Evolutionary conservation across 148 eudicot species (phyloP), one percentile per base, ranked within the genome.

Genomic region (Fallopia convolvulus): DNA sequence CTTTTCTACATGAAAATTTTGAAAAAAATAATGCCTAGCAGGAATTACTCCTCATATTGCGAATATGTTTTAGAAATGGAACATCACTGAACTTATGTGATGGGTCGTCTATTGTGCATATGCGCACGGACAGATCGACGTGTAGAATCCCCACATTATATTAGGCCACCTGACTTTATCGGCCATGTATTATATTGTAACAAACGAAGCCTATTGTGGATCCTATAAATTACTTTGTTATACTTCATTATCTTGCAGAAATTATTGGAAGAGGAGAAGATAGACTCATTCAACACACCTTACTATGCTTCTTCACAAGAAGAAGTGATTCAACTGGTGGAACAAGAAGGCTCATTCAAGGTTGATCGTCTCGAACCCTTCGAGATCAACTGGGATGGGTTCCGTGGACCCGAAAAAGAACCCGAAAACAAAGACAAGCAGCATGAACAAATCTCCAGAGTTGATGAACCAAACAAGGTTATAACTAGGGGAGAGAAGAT

Each of bases 201-300:
- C 39, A 36, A 36, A 36, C 39, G 39, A 36, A 36, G 3, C 39
- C 39, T 36, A 44, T 44, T 44, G 47, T 6, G 47, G 47, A 44
- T 44, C 47, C 10, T 44, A 1, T 1, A 44, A 44, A 44, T 44
- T 44, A 44, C 1, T 52, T 14, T 52, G 20, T 4, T 52, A 15
- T 52, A 52, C 20, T 15, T 4, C 14, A 20, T 56, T 56, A n/a
- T 17, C 26, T 18, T 82, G 79, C 70, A 90, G 94, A 97, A 93
- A 2, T 74, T 81, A 12, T 33, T 91, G 44, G 86, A 87, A 77
- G 91, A 90, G 73, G 91, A 90, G 75, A 91, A 85, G 50, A 78
- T 93, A 23, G 93, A 89, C 68, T 80, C 83, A 0, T 93, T 91
- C 68, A 89, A 90, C 71, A 87, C 79, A 18, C 94, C 98, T 4